A percentile compares a stretch with the other conserved stretches of the same genome.
Evolutionary conservation across 805 yeast genomes (phyloP).

Genomic region (Barnettozyma botsteinii): DNA sequence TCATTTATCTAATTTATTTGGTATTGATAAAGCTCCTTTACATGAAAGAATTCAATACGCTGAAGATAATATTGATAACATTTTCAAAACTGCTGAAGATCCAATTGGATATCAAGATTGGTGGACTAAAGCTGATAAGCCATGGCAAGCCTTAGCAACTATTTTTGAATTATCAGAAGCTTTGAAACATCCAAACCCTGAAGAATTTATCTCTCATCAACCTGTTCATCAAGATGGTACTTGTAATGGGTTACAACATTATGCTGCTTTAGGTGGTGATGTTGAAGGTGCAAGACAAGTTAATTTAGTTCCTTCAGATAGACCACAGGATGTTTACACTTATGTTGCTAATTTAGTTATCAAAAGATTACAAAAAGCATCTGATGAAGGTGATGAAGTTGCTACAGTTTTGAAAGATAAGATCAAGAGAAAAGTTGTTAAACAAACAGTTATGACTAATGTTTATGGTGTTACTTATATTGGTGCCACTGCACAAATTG

Average conservation of each 20-base stretch:
- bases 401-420: conserved; percentile 47
- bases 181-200: conserved; percentile 54
- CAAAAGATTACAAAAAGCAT: conserved; percentile 47
- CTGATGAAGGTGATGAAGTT: conserved; percentile 44
- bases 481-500: conserved; percentile 89
- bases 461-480: conserved; percentile 94
- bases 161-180: conserved; percentile 66
- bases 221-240: conserved; percentile 88
- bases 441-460: conserved; percentile 97
- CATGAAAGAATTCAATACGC: conserved; percentile 56
- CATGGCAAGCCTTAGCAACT: conserved; percentile 76
- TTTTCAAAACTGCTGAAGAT: conserved; percentile 52
- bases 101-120: conserved; percentile 55
- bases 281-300: conserved; percentile 78
- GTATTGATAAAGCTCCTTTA: conserved; percentile 67
- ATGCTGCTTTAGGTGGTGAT: conserved; percentile 86
- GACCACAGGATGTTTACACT: conserved; percentile 73
- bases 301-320: conserved; percentile 61
- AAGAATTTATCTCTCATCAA: conserved; percentile 58
- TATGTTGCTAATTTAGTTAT: conserved; percentile 64
- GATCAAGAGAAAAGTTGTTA: conserved; percentile 81
- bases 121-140: conserved; percentile 75
- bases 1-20: conserved; percentile 68
- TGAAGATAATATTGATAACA: conserved; percentile 49
- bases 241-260: conserved; percentile 81